These are phyloP conservation scores for Usnea hakonensis DNA, from an alignment of 495 filamentous ascomycete genomes.

Conservation along the genomic window DNA sequence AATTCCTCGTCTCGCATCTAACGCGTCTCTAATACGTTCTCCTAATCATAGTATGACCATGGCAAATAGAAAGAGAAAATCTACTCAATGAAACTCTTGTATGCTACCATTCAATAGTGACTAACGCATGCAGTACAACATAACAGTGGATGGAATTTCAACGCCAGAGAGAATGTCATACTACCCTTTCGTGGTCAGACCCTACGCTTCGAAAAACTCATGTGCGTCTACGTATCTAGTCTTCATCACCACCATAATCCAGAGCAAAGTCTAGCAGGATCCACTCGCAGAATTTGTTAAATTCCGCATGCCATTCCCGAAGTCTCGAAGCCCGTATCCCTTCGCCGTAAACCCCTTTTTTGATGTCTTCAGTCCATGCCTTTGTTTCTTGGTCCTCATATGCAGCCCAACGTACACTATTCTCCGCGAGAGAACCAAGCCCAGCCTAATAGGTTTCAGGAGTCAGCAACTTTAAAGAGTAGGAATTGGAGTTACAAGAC, in stretches of 20 bases:
- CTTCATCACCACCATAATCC: constrained; percentile 33
- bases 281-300: constrained; percentile 91
- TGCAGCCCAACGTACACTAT: constrained; percentile 81
- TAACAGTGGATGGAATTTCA: neutral
- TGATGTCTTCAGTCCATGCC: constrained; percentile 63
- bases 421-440: constrained; percentile 79
- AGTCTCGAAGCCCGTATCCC: constrained; percentile 64
- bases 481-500: too few species aligned
- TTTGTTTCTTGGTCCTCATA: constrained; percentile 68
- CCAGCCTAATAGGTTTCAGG: too few species aligned
- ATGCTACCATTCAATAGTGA: too few species aligned
- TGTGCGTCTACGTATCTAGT: neutral
- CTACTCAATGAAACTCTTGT: too few species aligned
- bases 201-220: neutral
- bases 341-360: constrained; percentile 63
- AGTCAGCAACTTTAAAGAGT: too few species aligned
- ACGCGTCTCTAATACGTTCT: neutral
- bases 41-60: neutral
- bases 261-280: constrained; percentile 73
- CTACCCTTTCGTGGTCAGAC: neutral
- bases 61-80: too few species aligned
- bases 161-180: neutral
- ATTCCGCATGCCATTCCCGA: constrained; percentile 67
- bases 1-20: neutral
- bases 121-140: too few species aligned